Evolutionary conservation across 1,139 yeast genomes (phyloP), one percentile per base, ranked within the genome.

Genomic region (Pichia kudriavzevii): DNA sequence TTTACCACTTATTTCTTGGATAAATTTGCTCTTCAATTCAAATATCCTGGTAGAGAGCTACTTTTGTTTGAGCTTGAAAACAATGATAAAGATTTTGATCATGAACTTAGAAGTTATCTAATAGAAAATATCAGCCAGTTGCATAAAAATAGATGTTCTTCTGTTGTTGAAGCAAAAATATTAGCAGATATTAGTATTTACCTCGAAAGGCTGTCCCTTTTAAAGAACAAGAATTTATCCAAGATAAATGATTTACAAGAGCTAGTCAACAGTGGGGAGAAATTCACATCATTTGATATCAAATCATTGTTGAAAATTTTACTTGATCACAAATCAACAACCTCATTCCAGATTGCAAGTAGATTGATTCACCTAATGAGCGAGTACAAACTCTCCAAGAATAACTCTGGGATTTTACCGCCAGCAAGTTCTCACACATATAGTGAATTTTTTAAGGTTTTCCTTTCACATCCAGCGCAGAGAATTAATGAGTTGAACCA

Each of bases 391-490:
- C 18, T 38, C 30, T n/a, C 26, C 17, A 29, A 22, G 11, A 32
- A 22, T 32, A 39, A 4, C 16, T 35, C 30, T 24, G 49, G 50
- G 4, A 32, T 50, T 6, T 43, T 55, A 26, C 58, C 60, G 7
- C 41, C 52, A 1, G 46, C 55, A 1, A 45, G 45, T 26, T 44
- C 57, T 1, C 49, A 49, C 32, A 23, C 48, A 5, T 55, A 54
- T 30, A 31, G 47, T n/a, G 42, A 44, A 6, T 36, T 55, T 28
- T 47, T 48, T 11, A 51, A 50, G 12, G 29, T 35, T 30, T 33
- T 43, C 4, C 40, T 55, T 31, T 52, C 50, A 2, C 44, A 45
- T 12, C 40, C 34, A 13, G 40, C 43, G 15, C 52, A 55, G 10
- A 48, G 45, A 14, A 27, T 48, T 4, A 34, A 31, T 4, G 47